Evolutionary conservation across 1,139 yeast species (phyloP).

Genomic region (Tardiomyces digboiensis): DNA sequence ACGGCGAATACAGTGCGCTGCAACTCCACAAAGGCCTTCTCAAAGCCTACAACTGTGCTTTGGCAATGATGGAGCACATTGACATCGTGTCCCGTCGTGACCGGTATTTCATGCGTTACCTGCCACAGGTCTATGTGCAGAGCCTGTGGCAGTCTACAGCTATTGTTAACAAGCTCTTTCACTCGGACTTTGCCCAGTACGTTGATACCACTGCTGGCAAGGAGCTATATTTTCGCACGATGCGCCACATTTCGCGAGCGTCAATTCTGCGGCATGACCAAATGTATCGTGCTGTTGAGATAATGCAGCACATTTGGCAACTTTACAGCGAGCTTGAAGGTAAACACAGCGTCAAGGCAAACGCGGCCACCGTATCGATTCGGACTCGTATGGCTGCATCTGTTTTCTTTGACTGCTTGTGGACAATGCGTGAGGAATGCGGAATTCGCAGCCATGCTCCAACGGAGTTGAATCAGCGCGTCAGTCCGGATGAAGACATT

Average conservation of each 20-base stretch:
- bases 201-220: conserved; percentile 69
- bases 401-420: conserved; percentile 82
- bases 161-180: conserved; percentile 66
- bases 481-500: conserved; percentile 3
- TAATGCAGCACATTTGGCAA: conserved; percentile 93
- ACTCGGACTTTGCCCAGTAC: conserved; percentile 57
- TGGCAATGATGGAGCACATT: conserved; percentile 60
- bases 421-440: conserved; percentile 74
- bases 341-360: conserved; percentile 26
- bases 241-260: conserved; percentile 62
- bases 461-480: conserved; percentile 22
- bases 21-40: conserved; percentile 71
- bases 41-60: conserved; percentile 69
- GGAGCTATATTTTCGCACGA: conserved; percentile 59
- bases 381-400: conserved; percentile 86
- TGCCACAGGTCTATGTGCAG: conserved; percentile 76
- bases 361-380: conserved; percentile 36
- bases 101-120: conserved; percentile 55
- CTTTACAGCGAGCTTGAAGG: conserved; percentile 49
- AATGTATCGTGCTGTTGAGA: conserved; percentile 87
- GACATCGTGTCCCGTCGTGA: conserved; percentile 50
- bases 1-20: conserved; percentile 36
- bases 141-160: conserved; percentile 91
- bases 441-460: conserved; percentile 43
- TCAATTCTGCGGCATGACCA: conserved; percentile 86